Conservation (phyloP, 768 basidiomycete species). For the Boletus speciosus region DNA sequence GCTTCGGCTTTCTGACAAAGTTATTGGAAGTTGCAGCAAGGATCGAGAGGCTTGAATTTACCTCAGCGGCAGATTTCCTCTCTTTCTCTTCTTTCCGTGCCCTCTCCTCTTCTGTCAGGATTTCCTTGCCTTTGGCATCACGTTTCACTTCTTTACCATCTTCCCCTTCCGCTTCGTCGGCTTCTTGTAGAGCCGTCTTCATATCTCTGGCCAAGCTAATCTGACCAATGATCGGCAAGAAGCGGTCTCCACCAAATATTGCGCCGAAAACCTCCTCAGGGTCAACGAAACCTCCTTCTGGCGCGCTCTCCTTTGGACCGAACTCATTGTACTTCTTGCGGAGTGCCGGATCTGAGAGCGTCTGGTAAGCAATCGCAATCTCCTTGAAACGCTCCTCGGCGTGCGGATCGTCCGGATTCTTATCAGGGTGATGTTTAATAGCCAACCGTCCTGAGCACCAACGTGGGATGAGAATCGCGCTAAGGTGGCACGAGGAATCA, state of each 20-base stretch:
- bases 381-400: conserved; percentile 89
- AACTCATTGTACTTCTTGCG: conserved; percentile 91
- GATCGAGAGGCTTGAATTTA: conserved; percentile 23
- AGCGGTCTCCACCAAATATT: conserved; percentile 87
- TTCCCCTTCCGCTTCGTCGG: conserved; percentile 62
- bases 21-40: conserved; percentile 7
- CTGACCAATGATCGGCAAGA: conserved; percentile 82
- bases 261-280: conserved; percentile 79
- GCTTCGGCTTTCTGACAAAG: conserved; percentile 66
- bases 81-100: conserved; percentile 73
- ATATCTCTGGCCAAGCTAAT: conserved; percentile 88
- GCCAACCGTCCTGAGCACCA: conserved; percentile 62
- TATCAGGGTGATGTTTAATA: conserved; percentile 91
- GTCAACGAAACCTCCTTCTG: conserved; percentile 85
- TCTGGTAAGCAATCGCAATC: conserved; percentile 88
- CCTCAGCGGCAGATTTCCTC: conserved; percentile 64
- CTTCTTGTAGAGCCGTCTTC: conserved; percentile 90
- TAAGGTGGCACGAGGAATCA: background rate
- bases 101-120: conserved; percentile 66
- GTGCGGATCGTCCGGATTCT: conserved; percentile 81
- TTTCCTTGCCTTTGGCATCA: conserved; percentile 54
- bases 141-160: conserved; percentile 39
- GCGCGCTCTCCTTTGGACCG: conserved; percentile 75
- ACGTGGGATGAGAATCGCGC: background rate
- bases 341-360: conserved; percentile 70